Evolutionary conservation across 306 rosid genomes (phyloP).

Genomic region (Medicago ruthenica): DNA sequence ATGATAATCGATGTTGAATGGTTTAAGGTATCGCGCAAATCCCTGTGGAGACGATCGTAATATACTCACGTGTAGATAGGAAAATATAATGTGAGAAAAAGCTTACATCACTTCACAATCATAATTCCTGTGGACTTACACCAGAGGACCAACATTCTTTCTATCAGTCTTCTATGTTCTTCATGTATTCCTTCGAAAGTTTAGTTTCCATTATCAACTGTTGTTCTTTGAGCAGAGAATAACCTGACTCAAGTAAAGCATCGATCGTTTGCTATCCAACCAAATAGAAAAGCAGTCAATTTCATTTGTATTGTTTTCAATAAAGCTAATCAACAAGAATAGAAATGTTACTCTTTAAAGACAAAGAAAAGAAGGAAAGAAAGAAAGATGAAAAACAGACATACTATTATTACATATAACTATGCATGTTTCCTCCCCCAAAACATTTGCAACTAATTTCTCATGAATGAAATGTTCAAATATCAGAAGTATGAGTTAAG

Average conservation of each 20-base stretch:
- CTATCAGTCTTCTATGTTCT: conserved; percentile 74
- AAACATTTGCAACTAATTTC: conserved; percentile 17
- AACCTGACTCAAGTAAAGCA: conserved; percentile 83
- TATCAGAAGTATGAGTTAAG: conserved; percentile 4
- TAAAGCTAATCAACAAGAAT: conserved; percentile 8
- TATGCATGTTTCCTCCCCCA: conserved; percentile 14
- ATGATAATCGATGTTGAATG: too few species aligned
- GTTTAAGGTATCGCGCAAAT: too few species aligned
- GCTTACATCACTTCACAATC: conserved; percentile 30
- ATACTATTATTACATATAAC: not conserved
- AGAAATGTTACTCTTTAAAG: not conserved
- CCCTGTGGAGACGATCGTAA: too few species aligned
- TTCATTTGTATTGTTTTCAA: conserved; percentile 33
- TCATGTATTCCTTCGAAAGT: conserved; percentile 97
- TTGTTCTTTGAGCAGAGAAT: conserved; percentile 82
- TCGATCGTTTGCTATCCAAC: conserved; percentile 84
- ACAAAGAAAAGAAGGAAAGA: not conserved
- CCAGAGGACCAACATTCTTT: conserved; percentile 20
- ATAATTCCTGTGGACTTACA: conserved; percentile 7
- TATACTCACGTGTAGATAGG: too few species aligned
- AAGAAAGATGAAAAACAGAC: not conserved
- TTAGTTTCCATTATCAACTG: conserved; percentile 83
- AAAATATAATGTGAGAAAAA: too few species aligned
- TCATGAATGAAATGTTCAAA: conserved; percentile 11
- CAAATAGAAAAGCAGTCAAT: conserved; percentile 45